phyloP scores from a whole-genome alignment of 805 yeast genomes.

The Candida insectorum region DNA sequence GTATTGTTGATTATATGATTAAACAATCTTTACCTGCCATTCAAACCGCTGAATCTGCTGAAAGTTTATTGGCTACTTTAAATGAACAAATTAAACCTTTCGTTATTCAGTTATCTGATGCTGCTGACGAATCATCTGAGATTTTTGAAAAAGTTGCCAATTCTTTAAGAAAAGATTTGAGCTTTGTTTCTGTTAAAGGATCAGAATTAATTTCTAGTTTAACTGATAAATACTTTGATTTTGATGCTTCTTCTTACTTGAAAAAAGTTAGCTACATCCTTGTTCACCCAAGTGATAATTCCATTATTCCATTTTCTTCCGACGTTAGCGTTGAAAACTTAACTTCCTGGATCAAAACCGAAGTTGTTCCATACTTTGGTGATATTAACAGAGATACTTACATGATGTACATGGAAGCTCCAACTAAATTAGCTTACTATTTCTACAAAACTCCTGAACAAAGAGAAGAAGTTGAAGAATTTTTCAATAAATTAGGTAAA shows the following conservation, averaged over 20 bases:
- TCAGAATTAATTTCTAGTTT: constrained; percentile 36
- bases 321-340: constrained; percentile 37
- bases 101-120: constrained; percentile 50
- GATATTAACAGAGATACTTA: constrained; percentile 82
- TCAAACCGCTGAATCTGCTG: constrained; percentile 39
- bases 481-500: constrained; percentile 64
- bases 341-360: constrained; percentile 49
- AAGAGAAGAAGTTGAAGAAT: constrained; percentile 51
- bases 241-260: constrained; percentile 24
- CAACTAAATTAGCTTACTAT: constrained; percentile 81
- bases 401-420: constrained; percentile 65
- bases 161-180: constrained; percentile 56
- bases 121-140: constrained; percentile 21
- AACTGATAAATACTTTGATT: constrained; percentile 28
- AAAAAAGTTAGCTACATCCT: constrained; percentile 30
- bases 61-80: constrained; percentile 49
- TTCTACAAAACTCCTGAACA: constrained; percentile 73
- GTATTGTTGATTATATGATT: constrained; percentile 75
- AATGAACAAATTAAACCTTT: constrained; percentile 48
- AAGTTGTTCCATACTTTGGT: constrained; percentile 80
- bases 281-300: constrained; percentile 44
- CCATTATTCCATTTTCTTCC: constrained; percentile 46
- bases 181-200: constrained; percentile 49
- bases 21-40: constrained; percentile 77
- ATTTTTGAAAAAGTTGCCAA: constrained; percentile 60